Evolutionary conservation across 805 yeast genomes (phyloP), one percentile per base, ranked within the genome.

Genomic region (Kurtzmaniella fragi): DNA sequence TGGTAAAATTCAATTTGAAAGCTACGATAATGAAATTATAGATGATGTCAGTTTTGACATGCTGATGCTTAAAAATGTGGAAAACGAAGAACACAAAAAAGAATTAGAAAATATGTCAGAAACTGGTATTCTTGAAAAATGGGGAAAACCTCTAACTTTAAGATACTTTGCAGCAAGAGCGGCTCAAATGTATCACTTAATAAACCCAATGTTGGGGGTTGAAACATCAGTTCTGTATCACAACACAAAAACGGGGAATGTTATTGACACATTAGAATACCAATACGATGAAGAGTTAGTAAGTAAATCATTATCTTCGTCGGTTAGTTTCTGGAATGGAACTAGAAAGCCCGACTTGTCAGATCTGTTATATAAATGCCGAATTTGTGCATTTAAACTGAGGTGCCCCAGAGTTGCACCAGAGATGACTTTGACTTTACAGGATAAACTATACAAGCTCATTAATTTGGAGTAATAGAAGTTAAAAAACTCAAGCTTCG

Each of bases 321-420:
- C 78, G 2, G 46, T 73, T 37, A 50, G 52, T 17, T 74, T 79
- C 45, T 83, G 89, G 89, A 62, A 65, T 47, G 89, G 89, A 0
- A 48, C 57, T 26, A 58, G 84, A 34, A 54, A 53, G 3, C 84
- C 86, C 1, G 50, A 48, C 25, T 71, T 70, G 5, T 65, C 75
- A 3, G 49, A 53, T 7, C 73, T 55, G 45, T 59, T 45, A 39
- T 53, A 58, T 3, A 68, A 69, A 42, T 83, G 91, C 53, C 63
- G 58, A 12, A 61, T 55, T 36, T 83, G 91, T 58, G 78, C 73
- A 14, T 83, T 75, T 52, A 61, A 63, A 20, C 28, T 52, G 3
- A 45, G 40, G 32, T 59, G 64, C 39, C 14, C 44, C 1, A 37
- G 54, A 3, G 61, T 61, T 3, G 55, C 52, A 31, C 34, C 39